phyloP scores from a whole-genome alignment of 2,329 filamentous ascomycete genomes.

The Calonectria crousiana region DNA sequence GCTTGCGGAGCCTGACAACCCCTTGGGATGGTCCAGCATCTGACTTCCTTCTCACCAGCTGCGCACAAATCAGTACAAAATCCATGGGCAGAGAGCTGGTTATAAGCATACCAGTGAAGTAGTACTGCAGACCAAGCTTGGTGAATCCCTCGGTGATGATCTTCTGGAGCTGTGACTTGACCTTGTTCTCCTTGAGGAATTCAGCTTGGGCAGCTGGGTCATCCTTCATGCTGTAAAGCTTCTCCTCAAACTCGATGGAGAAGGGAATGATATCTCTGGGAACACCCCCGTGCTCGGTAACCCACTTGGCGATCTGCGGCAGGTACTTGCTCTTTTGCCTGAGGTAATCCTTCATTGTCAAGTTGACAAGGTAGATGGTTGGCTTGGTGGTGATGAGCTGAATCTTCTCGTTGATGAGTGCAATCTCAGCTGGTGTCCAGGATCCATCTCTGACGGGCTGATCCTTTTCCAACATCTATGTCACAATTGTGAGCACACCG shows the following conservation, averaged over 20 bases:
- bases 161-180: constrained; percentile 56
- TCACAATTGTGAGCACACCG: constrained; percentile 22
- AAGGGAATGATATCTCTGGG: constrained; percentile 58
- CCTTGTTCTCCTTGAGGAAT: constrained; percentile 56
- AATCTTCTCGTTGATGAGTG: constrained; percentile 60
- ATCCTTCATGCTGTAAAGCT: constrained; percentile 53
- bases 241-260: constrained; percentile 60
- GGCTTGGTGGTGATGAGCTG: constrained; percentile 61
- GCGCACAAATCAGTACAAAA: constrained; percentile 8
- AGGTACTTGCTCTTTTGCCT: constrained; percentile 61
- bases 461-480: constrained; percentile 53
- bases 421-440: constrained; percentile 58
- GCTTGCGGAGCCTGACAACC: constrained; percentile 56
- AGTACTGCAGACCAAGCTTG: constrained; percentile 59
- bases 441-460: constrained; percentile 56
- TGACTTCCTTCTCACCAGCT: constrained; percentile 60
- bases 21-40: constrained; percentile 57
- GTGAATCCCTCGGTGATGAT: constrained; percentile 59
- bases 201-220: constrained; percentile 49
- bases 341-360: constrained; percentile 61
- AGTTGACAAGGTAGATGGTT: constrained; percentile 58
- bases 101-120: constrained; percentile 52
- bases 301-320: constrained; percentile 58
- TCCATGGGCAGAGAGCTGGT: background rate
- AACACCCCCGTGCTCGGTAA: constrained; percentile 56